Evolutionary conservation across 106 monocot species (phyloP).

Genomic region (Apostasia shenzhenica): DNA sequence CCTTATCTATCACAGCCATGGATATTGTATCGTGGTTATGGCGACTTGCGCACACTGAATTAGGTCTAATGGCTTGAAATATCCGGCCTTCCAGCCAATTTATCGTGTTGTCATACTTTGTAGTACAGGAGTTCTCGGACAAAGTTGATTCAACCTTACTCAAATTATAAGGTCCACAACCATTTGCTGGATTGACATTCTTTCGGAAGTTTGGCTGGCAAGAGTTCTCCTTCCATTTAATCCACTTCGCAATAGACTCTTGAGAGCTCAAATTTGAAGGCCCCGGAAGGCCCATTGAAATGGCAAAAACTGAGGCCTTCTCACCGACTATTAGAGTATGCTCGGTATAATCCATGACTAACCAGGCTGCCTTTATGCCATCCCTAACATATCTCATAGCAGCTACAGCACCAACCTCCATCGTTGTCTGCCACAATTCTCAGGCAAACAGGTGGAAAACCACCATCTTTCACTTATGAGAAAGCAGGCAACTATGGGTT

Average conservation of each 20-base stretch:
- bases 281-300: constrained; percentile 91
- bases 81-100: constrained; percentile 3
- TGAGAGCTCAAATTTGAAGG: constrained; percentile 71
- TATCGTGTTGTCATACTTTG: neutral
- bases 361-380: constrained; percentile 76
- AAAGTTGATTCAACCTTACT: constrained; percentile 1
- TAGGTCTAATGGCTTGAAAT: constrained; percentile 5
- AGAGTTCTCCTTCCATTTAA: constrained; percentile 50
- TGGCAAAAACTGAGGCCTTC: constrained; percentile 75
- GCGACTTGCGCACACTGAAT: constrained; percentile 14
- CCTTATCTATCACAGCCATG: constrained; percentile 93
- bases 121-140: constrained; percentile 10
- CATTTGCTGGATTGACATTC: constrained; percentile 48
- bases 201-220: constrained; percentile 89
- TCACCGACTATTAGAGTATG: constrained; percentile 87
- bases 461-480: constrained; percentile 11
- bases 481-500: constrained; percentile 1
- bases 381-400: constrained; percentile 96
- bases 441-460: constrained; percentile 24
- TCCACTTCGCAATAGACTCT: constrained; percentile 74
- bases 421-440: constrained; percentile 64
- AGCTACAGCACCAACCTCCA: constrained; percentile 88
- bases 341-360: constrained; percentile 77
- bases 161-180: constrained; percentile 66
- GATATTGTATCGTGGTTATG: constrained; percentile 86